Conservation (phyloP, 2,329 filamentous ascomycete species). For the Neodidymelliopsis sp. region DNA sequence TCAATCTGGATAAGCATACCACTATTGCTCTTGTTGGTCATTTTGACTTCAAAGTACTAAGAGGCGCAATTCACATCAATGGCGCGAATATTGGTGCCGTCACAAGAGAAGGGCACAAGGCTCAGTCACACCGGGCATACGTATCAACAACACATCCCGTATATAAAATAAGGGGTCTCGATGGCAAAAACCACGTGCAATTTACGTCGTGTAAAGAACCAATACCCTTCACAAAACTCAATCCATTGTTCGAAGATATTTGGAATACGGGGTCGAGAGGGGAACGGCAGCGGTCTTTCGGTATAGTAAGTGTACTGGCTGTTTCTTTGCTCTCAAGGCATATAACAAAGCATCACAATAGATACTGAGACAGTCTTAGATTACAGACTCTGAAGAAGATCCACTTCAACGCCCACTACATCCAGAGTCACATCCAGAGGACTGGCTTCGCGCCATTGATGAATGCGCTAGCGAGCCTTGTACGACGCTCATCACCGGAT, state of each 20-base stretch:
- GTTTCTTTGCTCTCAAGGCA: conserved; percentile 13
- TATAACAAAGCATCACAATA: not conserved
- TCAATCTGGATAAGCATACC: conserved; percentile 42
- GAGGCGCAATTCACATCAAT: conserved; percentile 69
- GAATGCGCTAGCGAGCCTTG: conserved; percentile 46
- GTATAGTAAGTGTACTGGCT: conserved; percentile 39
- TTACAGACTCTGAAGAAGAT: conserved; percentile 39
- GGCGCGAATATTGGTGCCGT: conserved; percentile 67
- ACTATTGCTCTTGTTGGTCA: conserved; percentile 63
- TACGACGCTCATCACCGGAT: conserved; percentile 69
- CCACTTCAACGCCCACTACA: conserved; percentile 37
- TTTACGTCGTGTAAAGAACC: conserved; percentile 57
- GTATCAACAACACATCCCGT: conserved; percentile 75
- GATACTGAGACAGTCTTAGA: conserved; percentile 26
- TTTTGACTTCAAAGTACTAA: conserved; percentile 68
- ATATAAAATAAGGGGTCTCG: conserved; percentile 66
- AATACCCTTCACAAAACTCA: conserved; percentile 64
- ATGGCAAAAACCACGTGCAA: conserved; percentile 61
- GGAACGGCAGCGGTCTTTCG: conserved; percentile 40
- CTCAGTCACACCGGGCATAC: conserved; percentile 60
- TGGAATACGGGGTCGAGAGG: conserved; percentile 62
- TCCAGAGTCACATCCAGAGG: conserved; percentile 66
- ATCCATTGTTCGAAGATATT: conserved; percentile 70
- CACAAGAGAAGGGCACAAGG: conserved; percentile 24
- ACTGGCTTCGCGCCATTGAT: conserved; percentile 55